Conservation (phyloP, 2,329 filamentous ascomycete species). For the Pestalotiopsis sp. region DNA sequence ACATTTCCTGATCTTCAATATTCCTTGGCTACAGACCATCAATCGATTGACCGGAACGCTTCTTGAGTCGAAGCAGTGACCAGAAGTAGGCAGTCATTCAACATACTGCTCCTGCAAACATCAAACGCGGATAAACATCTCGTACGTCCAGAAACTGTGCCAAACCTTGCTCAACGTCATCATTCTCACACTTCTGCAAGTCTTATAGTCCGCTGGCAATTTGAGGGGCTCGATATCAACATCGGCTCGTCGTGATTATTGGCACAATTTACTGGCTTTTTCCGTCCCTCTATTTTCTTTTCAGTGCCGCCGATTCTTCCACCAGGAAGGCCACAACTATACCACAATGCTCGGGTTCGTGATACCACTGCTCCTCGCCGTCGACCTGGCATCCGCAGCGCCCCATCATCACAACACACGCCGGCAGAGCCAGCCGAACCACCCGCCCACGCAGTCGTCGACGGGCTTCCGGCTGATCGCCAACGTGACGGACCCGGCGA, state of each 20-base stretch:
- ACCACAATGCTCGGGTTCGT: background rate
- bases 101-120: background rate
- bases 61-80: background rate
- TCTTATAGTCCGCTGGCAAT: background rate
- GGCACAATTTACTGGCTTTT: too few relatives aligned
- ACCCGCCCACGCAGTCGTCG: conserved; percentile 23
- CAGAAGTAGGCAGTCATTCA: background rate
- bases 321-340: background rate
- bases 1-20: background rate
- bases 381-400: conserved; percentile 12
- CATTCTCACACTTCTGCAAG: background rate
- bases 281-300: background rate
- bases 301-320: background rate
- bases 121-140: background rate
- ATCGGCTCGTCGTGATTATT: background rate
- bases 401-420: background rate
- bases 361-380: background rate
- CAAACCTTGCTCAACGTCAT: background rate
- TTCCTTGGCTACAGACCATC: background rate
- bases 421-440: conserved; percentile 10
- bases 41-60: background rate
- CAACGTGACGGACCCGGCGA: conserved; percentile 43
- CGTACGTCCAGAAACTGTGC: background rate
- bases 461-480: conserved; percentile 44
- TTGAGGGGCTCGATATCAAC: background rate